phyloP scores from a whole-genome alignment of 192 early-diverging fungal genomes.

The Mortierella alpina region DNA sequence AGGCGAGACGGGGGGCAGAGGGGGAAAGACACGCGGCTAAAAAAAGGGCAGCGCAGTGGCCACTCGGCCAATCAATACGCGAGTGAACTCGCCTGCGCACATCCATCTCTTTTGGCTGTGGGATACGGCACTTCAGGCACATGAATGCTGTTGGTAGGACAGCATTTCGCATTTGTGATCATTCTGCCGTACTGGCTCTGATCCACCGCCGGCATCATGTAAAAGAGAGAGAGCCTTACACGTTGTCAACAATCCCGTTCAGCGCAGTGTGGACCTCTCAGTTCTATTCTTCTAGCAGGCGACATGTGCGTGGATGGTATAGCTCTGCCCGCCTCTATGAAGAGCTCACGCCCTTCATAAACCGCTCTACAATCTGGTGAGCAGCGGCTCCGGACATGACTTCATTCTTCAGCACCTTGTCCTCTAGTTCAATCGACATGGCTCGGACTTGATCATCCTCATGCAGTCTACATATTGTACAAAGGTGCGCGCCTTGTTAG shows the following conservation, averaged over 20 bases:
- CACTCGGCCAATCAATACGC: too few relatives aligned
- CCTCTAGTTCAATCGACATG: constrained; percentile 55
- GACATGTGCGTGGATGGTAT: neutral
- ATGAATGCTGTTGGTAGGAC: too few relatives aligned
- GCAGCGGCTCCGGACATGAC: constrained; percentile 63
- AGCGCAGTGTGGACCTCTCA: neutral
- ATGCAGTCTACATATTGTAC: constrained; percentile 40
- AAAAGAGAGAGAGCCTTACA: too few relatives aligned
- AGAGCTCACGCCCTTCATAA: constrained; percentile 49
- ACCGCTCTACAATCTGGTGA: constrained; percentile 61
- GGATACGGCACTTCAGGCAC: too few relatives aligned
- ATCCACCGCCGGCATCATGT: too few relatives aligned
- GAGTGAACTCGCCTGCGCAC: too few relatives aligned
- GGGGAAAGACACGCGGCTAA: too few relatives aligned
- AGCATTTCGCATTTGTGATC: too few relatives aligned
- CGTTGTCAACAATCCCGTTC: neutral
- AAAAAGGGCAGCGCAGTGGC: too few relatives aligned
- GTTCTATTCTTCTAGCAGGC: neutral
- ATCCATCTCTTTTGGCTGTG: too few relatives aligned
- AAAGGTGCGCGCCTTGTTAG: neutral
- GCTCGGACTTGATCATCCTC: constrained; percentile 47
- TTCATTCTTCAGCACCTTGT: constrained; percentile 58
- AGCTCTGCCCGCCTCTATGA: neutral
- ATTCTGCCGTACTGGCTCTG: too few relatives aligned
- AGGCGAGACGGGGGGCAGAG: neutral